Evolutionary conservation across 805 yeast genomes (phyloP).

Genomic region (Monosporozyma siamensis): DNA sequence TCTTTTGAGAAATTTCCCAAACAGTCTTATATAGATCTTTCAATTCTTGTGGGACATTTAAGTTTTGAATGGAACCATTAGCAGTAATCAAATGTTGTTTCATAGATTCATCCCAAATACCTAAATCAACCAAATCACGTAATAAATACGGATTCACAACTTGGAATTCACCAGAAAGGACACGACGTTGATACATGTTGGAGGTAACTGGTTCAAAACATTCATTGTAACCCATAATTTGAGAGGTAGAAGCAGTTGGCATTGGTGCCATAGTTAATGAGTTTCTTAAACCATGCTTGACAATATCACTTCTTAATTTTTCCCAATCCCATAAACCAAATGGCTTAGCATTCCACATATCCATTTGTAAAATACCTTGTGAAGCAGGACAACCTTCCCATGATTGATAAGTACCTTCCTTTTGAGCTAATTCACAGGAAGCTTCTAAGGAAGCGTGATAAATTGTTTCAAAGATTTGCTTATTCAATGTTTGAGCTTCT

Average conservation of each 20-base stretch:
- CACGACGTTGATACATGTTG: conserved; percentile 81
- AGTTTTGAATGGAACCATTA: conserved; percentile 75
- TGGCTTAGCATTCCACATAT: conserved; percentile 77
- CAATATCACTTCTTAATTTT: conserved; percentile 45
- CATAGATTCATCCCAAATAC: conserved; percentile 71
- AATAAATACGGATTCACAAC: conserved; percentile 78
- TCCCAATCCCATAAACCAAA: conserved; percentile 81
- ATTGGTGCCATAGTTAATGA: conserved; percentile 85
- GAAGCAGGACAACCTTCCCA: conserved; percentile 86
- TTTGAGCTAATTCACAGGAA: conserved; percentile 67
- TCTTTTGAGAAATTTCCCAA: conserved; percentile 88
- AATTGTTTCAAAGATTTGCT: conserved; percentile 86
- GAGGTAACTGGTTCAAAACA: conserved; percentile 94
- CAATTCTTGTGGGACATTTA: conserved; percentile 62
- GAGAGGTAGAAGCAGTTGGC: conserved; percentile 98
- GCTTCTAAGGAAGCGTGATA: conserved; percentile 89
- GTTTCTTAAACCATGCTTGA: conserved; percentile 66
- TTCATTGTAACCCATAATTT: conserved; percentile 84
- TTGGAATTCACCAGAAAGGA: conserved; percentile 86
- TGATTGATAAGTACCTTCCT: conserved; percentile 58
- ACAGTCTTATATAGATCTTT: conserved; percentile 82
- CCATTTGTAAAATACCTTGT: conserved; percentile 73
- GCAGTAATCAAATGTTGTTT: conserved; percentile 64
- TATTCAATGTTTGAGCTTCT: conserved; percentile 65
- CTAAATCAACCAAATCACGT: conserved; percentile 67